phyloP scores from a whole-genome alignment of 1,284 basidiomycete species.

The Psilocybe mexicana region DNA sequence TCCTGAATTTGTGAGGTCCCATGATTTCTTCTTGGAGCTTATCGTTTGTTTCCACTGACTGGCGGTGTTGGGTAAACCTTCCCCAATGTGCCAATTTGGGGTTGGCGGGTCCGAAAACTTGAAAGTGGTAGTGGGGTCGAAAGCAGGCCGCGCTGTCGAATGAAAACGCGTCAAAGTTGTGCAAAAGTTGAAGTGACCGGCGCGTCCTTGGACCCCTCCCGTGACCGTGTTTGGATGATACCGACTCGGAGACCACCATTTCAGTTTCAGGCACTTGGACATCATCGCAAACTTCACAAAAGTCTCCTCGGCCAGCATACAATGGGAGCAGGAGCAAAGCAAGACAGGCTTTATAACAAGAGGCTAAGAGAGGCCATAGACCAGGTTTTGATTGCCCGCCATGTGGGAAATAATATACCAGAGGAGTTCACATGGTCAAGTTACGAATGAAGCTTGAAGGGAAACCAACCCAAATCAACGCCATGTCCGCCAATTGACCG shows the following conservation, averaged over 20 bases:
- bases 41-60: conserved; percentile 9
- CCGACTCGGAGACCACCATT: neutral
- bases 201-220: neutral
- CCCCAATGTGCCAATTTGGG: conserved; percentile 55
- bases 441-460: too few relatives aligned
- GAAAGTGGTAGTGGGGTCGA: conserved; percentile 38
- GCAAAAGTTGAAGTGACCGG: neutral
- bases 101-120: conserved; percentile 47
- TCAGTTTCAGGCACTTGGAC: neutral
- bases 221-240: conserved; percentile 8
- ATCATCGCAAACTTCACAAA: neutral
- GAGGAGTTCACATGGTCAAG: too few relatives aligned
- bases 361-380: too few relatives aligned
- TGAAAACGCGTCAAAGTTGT: conserved; percentile 9
- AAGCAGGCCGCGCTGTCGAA: conserved; percentile 25
- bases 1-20: conserved; percentile 29
- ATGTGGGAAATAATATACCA: too few relatives aligned
- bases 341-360: too few relatives aligned
- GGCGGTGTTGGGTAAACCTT: conserved; percentile 36
- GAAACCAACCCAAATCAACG: too few relatives aligned
- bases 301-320: too few relatives aligned
- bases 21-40: conserved; percentile 17
- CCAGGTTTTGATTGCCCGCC: too few relatives aligned
- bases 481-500: too few relatives aligned
- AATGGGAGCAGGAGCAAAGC: too few relatives aligned